Base-by-base conservation (phyloP, 2,329 filamentous ascomycete species). In the Epichloe sp. region DNA sequence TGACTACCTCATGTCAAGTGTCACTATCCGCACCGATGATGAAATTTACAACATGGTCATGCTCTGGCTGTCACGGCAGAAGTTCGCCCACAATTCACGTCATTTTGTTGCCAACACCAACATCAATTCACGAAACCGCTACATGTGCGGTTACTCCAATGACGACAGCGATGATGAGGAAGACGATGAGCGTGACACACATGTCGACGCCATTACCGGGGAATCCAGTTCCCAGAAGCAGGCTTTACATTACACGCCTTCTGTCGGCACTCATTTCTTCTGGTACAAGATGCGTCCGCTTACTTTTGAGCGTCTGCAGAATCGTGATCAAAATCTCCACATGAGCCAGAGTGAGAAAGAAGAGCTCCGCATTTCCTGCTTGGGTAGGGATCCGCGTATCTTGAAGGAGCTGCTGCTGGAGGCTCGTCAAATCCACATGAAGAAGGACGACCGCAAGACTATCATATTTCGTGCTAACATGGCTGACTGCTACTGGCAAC, bases 41-140 rank as follows among this genome's bases (percentile, higher is more conserved):
- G 83, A 87, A 62, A 78, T 85, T 52, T 87, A 85, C 68, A 82
- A 82, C 60, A 84, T 85, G 59, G 60, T 86, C 41, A 85, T 86
- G 80, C 73, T 72, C 26, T 87, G 83, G 83, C 74, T 86, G 2
- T 74, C 82, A 2, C 66, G 70, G 36, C 83, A 87, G 63, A 63
- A 68, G 3, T 85, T 86, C 56, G 73, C 80, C 19, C 73, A 76
- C 54, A 67, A 69, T 5, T 77, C 81, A 0, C 78, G 79, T 14
- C 74, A 74, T 44, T 83, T 85, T 56, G 73, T 86, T 11, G 83
- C 79, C 41, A 83, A 82, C 59, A 83, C 80, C 5, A 78, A 77
- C 57, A 60, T 82, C 37, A 77, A 73, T 58, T 78, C 72, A 3
- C 70, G 77, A 14, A 68, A 65, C 48, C 79, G 73, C 69, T 71